A percentile compares a stretch with the other conserved stretches of the same genome.
phyloP scores from a whole-genome alignment of 1,284 basidiomycete genomes.

The Sporisorium exsertum region DNA sequence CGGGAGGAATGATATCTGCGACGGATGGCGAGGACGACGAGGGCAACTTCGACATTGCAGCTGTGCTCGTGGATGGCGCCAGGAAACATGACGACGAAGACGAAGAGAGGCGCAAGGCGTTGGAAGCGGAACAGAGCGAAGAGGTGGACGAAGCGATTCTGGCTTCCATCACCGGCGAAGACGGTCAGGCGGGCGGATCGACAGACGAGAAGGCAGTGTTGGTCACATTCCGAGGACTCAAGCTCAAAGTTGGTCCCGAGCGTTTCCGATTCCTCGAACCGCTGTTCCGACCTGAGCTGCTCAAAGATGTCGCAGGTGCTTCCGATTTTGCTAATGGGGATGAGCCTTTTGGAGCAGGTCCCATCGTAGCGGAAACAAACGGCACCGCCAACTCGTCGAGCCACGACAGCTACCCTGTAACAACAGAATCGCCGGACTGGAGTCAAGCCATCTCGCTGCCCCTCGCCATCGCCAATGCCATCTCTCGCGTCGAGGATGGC shows the following conservation, averaged over 20 bases:
- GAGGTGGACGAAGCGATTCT: conserved; percentile 45
- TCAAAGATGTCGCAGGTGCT: conserved; percentile 50
- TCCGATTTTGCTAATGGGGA: conserved; percentile 34
- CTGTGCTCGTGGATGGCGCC: conserved; percentile 70
- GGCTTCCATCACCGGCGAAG: conserved; percentile 46
- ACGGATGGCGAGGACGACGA: conserved; percentile 78
- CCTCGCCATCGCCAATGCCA: conserved; percentile 48
- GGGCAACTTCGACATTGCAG: conserved; percentile 76
- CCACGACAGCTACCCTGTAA: conserved; percentile 30
- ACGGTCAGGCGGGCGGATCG: conserved; percentile 50
- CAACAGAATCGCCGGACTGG: conserved; percentile 33
- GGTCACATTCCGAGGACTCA: conserved; percentile 58
- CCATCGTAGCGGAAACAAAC: conserved; percentile 16
- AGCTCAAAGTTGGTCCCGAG: conserved; percentile 56
- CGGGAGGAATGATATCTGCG: conserved; percentile 33
- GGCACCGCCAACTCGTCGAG: neutral
- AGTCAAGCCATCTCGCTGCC: conserved; percentile 41
- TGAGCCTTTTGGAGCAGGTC: conserved; percentile 47
- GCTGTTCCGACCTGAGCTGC: conserved; percentile 55
- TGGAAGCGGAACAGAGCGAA: conserved; percentile 73
- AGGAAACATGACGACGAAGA: conserved; percentile 49
- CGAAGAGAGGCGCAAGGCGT: conserved; percentile 77
- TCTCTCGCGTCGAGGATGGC: conserved; percentile 48
- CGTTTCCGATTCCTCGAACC: conserved; percentile 63
- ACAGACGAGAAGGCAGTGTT: conserved; percentile 46